Base-by-base conservation (phyloP, 768 basidiomycete genomes). In the Tulasnella sp. region DNA sequence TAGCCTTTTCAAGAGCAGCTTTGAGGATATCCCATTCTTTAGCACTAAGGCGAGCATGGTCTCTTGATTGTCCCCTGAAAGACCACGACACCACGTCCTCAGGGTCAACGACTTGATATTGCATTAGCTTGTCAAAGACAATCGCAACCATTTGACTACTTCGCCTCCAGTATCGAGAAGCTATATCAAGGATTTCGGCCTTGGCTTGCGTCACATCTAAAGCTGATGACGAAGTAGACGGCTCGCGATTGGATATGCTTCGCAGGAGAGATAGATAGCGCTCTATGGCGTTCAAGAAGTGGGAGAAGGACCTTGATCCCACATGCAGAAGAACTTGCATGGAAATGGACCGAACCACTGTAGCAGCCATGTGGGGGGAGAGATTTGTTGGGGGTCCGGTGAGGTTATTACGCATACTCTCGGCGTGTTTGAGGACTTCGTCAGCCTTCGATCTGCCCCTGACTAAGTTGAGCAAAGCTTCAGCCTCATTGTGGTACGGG, bases 121-220 rank as follows among this genome's bases (percentile, higher is more conserved):
- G 93, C 79, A 98, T 85, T 48, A 98, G 70, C 68, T 99, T 99
- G 71, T 98, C 95, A 56, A 93, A 82, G 6, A 96, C 90, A 61
- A 99, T 91, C 13, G 74, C 73, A 41, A 91, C 71, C 79, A 91
- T 88, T 59, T 96, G 91, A 27, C 75, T 70, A 60, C 84, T 89
- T 58, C 78, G 66, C 56, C 73, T 73, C 92, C 92, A 99, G 67
- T 92, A 98, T 3, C 70, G 64, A 0, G 78, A 76, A 0, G 82
- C 77, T 2, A 80, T 75, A 12, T 71, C 70, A 12, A 96, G 72
- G 55, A 96, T 76, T 57, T 86, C 76, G 33, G 68, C 70, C 62
- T 83, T 77, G 55, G 81, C 76, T 24, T 48, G 29, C 10, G 48
- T 51, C 16, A 41, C 48, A 16, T n/a, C n/a, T n/a, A n/a, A n/a